Evolutionary conservation across 352 stramenopile genomes (phyloP), one percentile per base, ranked within the genome.

Genomic region (Aphanomyces astaci): DNA sequence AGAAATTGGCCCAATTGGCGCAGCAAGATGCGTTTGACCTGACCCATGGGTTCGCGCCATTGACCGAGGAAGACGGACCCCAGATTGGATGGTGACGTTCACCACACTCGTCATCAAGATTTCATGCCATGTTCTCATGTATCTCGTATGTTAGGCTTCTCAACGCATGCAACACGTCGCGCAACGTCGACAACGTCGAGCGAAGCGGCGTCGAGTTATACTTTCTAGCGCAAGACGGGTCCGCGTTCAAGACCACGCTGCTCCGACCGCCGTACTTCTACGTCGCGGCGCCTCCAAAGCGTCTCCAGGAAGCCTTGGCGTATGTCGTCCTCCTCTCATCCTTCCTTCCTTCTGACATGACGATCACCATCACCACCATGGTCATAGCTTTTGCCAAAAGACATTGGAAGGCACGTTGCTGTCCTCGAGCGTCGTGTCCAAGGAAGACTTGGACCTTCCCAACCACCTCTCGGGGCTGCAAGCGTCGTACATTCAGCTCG

Each of bases 211-310:
- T 98, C 11, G 96, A 98, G 71, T 65, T 98, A 40, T 99, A 98
- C 76, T 98, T 98, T 73, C 71, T 98, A 5, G 82, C 96, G 73
- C 88, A 98, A 68, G 89, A 97, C 70, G 91, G 90, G 22, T 78
- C 78, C 40, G 94, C 85, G 9, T 99, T 99, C 81, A 99, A 99
- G 79, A 92, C 92, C 4, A 94, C 88, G 31, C 79, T 99, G 27
- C 78, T 98, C 25, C 96, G 98, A 76, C 77, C 90, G 73, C 97
- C 97, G 3, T 99, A 99, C 74, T 98, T 99, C 66, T 99, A 98
- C 71, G 78, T 99, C 13, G 72, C 81, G 7, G 75, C 82, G 2
- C 79, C 86, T 31, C 57, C 75, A 3, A 84, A 85, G 55, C 74
- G 82, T 1, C 81, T 78, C 25, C 82, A 89, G 55, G 82, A 91